Conservation (phyloP, 371 early-diverging fungal genomes). For the Mortierella sp. region DNA sequence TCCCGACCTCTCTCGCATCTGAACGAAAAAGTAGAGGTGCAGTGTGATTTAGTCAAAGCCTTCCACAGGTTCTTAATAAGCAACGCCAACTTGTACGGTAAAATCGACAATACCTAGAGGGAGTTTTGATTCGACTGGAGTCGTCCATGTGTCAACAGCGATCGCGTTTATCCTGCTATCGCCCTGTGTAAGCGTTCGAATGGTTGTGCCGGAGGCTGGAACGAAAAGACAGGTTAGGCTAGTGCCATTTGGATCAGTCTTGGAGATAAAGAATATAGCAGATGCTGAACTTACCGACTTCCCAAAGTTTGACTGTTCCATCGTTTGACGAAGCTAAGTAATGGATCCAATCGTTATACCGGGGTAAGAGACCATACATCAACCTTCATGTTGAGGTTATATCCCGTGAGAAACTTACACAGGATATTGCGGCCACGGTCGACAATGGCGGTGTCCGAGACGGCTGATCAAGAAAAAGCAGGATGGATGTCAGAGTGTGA, state of each 20-base stretch:
- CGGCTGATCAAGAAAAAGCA: constrained; percentile 44
- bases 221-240: background rate
- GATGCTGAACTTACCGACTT: constrained; percentile 62
- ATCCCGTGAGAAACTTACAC: constrained; percentile 57
- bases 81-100: background rate
- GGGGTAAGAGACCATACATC: too few relatives aligned
- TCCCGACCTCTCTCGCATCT: constrained; percentile 66
- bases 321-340: constrained; percentile 62
- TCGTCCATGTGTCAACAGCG: constrained; percentile 28
- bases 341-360: background rate
- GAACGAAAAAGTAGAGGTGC: background rate
- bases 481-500: background rate
- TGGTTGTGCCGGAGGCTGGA: constrained; percentile 55
- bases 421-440: constrained; percentile 66
- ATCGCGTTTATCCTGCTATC: constrained; percentile 51
- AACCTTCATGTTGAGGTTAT: too few relatives aligned
- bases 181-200: constrained; percentile 56
- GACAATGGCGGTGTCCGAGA: constrained; percentile 67
- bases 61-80: too few relatives aligned
- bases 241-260: too few relatives aligned
- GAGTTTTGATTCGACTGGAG: constrained; percentile 40
- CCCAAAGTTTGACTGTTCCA: constrained; percentile 67
- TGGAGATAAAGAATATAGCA: too few relatives aligned
- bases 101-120: constrained; percentile 15
- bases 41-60: too few relatives aligned